Base-by-base conservation (phyloP, 805 yeast species). In the Jamesozyma jinghongensis region DNA sequence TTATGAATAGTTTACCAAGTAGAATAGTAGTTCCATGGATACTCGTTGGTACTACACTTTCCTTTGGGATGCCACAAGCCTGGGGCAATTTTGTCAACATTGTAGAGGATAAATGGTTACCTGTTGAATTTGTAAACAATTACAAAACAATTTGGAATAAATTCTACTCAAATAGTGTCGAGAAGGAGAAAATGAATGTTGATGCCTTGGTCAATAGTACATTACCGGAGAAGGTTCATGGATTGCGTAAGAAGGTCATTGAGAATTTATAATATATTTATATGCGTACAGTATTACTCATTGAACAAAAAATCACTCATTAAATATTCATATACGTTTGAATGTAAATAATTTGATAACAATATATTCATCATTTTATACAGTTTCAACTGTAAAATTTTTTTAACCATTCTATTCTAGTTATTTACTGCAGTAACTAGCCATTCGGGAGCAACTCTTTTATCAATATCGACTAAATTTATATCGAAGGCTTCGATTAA, bases 401-500 rank as follows among this genome's bases (percentile, higher is more conserved):
- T n/a, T n/a, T n/a, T n/a, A n/a, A n/a, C n/a, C n/a, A n/a, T n/a
- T n/a, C n/a, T 6, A 22, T 22, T 10, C n/a, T 22, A 39, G 10
- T 30, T 36, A 14, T 25, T 22, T 12, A 34, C 25, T n/a, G 57
- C 60, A 10, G 59, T 49, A 12, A 52, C 43, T 14, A 62, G 46
- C 61, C 65, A 62, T 26, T 42, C 50, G 5, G 66, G 66, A 0
- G 65, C 63, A 10, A 43, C 48, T 6, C 46, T 49, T 22, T 47
- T 48, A 33, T 57, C 57, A 16, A 61, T 59, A 34, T 56, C 49
- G 10, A 62, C 61, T 14, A 54, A 30, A 4, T 51, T 52, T 11
- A 57, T 58, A 41, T 62, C 62, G 32, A 62, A 62, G 2, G 65
- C 66, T 47, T 90, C 98, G 34, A 90, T 87, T 43, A 86, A 70